phyloP scores from a whole-genome alignment of 306 rosid genomes.

The Vigna unguiculata region DNA sequence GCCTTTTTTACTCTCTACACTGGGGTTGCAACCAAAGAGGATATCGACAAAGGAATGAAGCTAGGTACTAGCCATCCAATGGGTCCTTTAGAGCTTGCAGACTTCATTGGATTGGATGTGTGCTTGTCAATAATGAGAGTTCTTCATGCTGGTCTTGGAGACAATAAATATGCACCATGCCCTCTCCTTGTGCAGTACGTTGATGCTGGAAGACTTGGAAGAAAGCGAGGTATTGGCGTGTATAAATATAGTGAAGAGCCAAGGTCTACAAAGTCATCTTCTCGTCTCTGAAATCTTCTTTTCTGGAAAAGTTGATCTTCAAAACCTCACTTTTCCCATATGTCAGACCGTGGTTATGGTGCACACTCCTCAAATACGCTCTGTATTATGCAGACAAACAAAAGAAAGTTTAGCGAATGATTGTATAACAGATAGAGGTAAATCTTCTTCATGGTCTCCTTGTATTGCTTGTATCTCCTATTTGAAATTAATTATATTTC shows the following conservation, averaged over 20 bases:
- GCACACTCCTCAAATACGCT: background rate
- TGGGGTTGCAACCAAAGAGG: conserved; percentile 88
- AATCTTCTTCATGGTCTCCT: no score
- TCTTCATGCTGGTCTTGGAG: conserved; percentile 91
- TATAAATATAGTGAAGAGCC: conserved; percentile 60
- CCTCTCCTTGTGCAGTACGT: conserved; percentile 87
- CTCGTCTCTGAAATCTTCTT: conserved; percentile 56
- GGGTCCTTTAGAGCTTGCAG: conserved; percentile 98
- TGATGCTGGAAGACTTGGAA: conserved; percentile 87
- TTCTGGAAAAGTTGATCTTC: conserved; percentile 3
- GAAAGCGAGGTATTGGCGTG: conserved; percentile 87
- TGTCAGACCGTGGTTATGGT: background rate
- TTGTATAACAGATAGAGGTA: no score
- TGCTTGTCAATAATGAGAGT: conserved; percentile 91
- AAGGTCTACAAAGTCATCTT: conserved; percentile 46
- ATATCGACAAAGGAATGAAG: conserved; percentile 90
- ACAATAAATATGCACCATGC: conserved; percentile 82
- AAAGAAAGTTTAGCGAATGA: background rate
- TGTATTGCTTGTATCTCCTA: no score
- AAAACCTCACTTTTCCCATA: background rate
- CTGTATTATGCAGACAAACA: background rate
- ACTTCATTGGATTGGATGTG: conserved; percentile 94
- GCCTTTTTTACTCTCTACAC: conserved; percentile 79
- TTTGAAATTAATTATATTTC: no score
- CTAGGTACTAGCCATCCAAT: conserved; percentile 94